Evolutionary conservation across 2,329 filamentous ascomycete species (phyloP).

Genomic region (Penicillium sp.): DNA sequence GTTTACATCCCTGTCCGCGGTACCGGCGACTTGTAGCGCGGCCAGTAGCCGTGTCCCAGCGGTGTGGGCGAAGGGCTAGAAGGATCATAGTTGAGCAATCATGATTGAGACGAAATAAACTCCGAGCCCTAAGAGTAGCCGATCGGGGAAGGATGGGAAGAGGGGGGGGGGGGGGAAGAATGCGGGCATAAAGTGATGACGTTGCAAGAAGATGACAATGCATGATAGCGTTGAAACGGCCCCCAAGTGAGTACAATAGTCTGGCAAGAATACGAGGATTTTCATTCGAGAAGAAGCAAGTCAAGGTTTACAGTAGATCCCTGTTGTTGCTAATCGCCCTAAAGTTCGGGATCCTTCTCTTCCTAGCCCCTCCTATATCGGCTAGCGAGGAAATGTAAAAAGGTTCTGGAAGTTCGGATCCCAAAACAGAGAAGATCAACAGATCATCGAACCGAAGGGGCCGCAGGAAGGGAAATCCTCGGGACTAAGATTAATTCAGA

Average conservation of each 20-base stretch:
- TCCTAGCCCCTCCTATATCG: not conserved
- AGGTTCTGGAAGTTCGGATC: not conserved
- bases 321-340: not conserved
- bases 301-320: conserved; percentile 1
- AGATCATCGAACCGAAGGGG: conserved; percentile 4
- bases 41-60: not conserved
- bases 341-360: not conserved
- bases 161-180: not conserved
- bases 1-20: not conserved
- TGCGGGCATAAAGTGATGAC: conserved; percentile 1
- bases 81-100: not conserved
- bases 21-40: not conserved
- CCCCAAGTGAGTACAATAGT: not conserved
- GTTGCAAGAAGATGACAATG: not conserved
- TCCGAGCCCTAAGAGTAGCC: not conserved
- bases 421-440: not conserved
- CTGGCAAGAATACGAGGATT: not conserved
- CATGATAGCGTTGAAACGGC: not conserved
- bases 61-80: not conserved
- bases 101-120: not conserved
- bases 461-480: not conserved
- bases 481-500: not conserved
- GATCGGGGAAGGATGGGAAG: not conserved
- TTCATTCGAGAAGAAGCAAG: not conserved
- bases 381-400: not conserved